Base-by-base conservation (phyloP, 257 asterid genomes). In the Paulownia fortunei region DNA sequence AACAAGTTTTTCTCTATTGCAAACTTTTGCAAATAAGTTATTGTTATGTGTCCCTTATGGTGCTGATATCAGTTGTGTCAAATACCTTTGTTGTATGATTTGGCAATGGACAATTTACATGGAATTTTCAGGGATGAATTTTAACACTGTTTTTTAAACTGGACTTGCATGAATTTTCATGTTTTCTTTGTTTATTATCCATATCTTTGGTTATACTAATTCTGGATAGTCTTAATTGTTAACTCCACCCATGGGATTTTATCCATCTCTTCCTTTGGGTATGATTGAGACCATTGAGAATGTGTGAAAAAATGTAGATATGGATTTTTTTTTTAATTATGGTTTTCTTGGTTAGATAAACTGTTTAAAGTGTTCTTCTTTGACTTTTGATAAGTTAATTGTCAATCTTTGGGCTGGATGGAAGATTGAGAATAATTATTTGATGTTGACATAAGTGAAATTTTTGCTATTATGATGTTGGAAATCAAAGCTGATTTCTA, bases 1-100 rank as follows among this genome's bases (percentile, higher is more conserved):
- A 68, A 30, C 36, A 49, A 26, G n/a, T 58, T 72, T 75, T 70
- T 54, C 54, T 56, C 66, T 79, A 72, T 70, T 74, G 51, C 73
- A 68, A 30, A 34, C 54, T 59, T 73, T 9, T 44, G 21, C 55
- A 47, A 11, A 19, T 54, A 26, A 54, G 65, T 51, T 54, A 16
- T 7, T 49, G 74, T 62, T 21, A 24, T 68, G 69, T 70, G 39
- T 59, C 55, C 8, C 3, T 82, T 24, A 19, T 32, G 76, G 32
- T 47, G 24, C 72, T 70, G 64, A 23, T 55, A 73, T 54, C 51
- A 8, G 13, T 32, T 67, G 60, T 24, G 23, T 26, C 24, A 55
- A 24, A 5, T 46, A 42, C 8, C 24, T 49, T 21, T 8, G 44
- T 49, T 72, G 61, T 58, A 69, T 72, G 80, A 65, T 65, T 58